Conservation (phyloP, 805 yeast genomes). For the Grigorovia yakushimaensis region DNA sequence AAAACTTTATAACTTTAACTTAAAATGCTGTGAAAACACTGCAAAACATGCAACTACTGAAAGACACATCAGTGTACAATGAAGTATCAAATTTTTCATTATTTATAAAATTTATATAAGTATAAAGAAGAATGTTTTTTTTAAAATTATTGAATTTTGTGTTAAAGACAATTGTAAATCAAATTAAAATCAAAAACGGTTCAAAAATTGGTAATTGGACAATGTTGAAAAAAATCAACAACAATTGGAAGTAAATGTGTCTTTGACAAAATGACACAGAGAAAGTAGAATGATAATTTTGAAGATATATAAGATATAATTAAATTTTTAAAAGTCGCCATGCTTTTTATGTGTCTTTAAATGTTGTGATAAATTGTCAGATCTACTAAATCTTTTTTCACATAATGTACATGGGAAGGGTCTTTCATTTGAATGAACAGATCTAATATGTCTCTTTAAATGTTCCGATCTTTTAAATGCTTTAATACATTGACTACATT, state of each 20-base stretch:
- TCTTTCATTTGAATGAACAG: conserved; percentile 52
- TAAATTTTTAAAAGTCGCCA: conserved; percentile 21
- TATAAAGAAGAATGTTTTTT: background rate
- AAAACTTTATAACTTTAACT: background rate
- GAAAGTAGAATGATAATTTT: too few relatives aligned
- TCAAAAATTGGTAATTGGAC: too few relatives aligned
- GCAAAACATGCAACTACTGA: background rate
- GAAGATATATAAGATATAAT: background rate
- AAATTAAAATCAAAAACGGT: too few relatives aligned
- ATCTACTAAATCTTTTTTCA: conserved; percentile 52
- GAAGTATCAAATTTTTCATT: background rate
- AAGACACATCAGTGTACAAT: background rate
- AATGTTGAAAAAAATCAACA: background rate
- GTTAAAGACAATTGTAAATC: too few relatives aligned
- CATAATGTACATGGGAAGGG: conserved; percentile 54
- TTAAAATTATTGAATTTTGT: background rate
- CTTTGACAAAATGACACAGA: background rate
- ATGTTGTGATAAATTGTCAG: conserved; percentile 62
- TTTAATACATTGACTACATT: conserved; percentile 33
- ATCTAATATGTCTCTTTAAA: conserved; percentile 55
- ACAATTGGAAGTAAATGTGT: background rate
- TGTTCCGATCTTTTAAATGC: conserved; percentile 57
- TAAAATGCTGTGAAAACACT: too few relatives aligned
- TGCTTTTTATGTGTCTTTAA: conserved; percentile 41
- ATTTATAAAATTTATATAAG: background rate